phyloP scores from a whole-genome alignment of 768 basidiomycete genomes.

The Termitomyces sp. region DNA sequence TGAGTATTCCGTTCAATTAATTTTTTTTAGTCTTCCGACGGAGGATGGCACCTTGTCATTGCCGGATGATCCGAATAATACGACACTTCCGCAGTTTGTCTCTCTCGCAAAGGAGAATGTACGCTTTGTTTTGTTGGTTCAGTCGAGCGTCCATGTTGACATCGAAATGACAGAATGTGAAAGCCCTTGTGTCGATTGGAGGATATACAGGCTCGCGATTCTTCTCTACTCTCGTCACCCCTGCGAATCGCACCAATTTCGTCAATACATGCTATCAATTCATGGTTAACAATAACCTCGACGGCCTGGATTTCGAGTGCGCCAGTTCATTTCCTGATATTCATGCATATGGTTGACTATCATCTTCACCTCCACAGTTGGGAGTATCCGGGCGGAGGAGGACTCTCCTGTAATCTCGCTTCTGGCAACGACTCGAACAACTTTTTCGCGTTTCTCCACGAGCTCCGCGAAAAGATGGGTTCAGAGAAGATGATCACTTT shows the following conservation, averaged over 20 bases:
- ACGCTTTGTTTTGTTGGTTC: conserved; percentile 8
- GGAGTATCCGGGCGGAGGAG: conserved; percentile 75
- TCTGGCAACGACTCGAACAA: conserved; percentile 65
- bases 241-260: conserved; percentile 58
- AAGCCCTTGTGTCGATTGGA: conserved; percentile 58
- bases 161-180: conserved; percentile 39
- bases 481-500: conserved; percentile 55
- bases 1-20: background rate
- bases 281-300: conserved; percentile 45
- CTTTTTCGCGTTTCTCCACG: conserved; percentile 71
- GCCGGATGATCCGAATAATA: conserved; percentile 24
- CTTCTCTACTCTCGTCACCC: conserved; percentile 59
- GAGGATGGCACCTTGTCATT: conserved; percentile 28
- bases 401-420: conserved; percentile 69
- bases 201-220: conserved; percentile 67
- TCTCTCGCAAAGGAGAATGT: conserved; percentile 39
- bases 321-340: conserved; percentile 7
- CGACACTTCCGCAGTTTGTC: conserved; percentile 54
- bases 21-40: conserved; percentile 30
- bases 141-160: background rate
- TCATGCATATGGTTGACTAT: background rate
- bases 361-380: conserved; percentile 38
- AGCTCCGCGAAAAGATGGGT: conserved; percentile 52
- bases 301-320: conserved; percentile 56
- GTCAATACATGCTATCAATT: conserved; percentile 54